Conservation (phyloP, 2,329 filamentous ascomycete species). For the Geosmithia morbida region DNA sequence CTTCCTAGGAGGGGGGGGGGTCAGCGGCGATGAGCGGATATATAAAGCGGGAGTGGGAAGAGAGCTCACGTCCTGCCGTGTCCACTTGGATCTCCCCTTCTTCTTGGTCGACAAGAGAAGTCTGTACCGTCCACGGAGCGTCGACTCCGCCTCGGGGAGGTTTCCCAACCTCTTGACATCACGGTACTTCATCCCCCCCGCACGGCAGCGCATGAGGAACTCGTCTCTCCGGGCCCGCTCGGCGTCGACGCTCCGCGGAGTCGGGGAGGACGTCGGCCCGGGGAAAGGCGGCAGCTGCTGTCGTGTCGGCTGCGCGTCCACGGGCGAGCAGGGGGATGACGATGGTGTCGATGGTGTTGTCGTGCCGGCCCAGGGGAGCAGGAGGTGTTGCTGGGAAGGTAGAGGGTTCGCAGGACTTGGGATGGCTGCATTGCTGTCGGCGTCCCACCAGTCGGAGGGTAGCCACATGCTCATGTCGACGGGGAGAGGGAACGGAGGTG, state of each 20-base stretch:
- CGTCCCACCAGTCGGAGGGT: not conserved
- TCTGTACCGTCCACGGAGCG: conserved; percentile 53
- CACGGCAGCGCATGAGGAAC: conserved; percentile 38
- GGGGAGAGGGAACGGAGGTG: too few relatives aligned
- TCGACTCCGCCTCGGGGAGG: conserved; percentile 55
- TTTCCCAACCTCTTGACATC: conserved; percentile 42
- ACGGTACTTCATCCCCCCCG: conserved; percentile 46
- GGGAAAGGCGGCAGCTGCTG: not conserved
- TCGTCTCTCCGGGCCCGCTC: conserved; percentile 19
- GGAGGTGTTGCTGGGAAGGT: not conserved
- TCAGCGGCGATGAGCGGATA: too few relatives aligned
- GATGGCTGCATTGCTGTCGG: not conserved
- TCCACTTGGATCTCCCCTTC: conserved; percentile 52
- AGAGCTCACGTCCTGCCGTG: conserved; percentile 12
- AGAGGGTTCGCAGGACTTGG: not conserved
- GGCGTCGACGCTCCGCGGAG: not conserved
- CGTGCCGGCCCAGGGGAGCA: not conserved
- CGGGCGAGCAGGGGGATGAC: not conserved
- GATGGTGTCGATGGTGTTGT: not conserved
- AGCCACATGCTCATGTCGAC: not conserved
- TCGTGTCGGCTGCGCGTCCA: not conserved
- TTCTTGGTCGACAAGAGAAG: conserved; percentile 44
- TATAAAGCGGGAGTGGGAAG: conserved; percentile 25
- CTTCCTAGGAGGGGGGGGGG: too few relatives aligned
- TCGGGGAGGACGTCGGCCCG: not conserved